phyloP scores from a whole-genome alignment of 352 stramenopile species.

The Phytophthora crassamura region DNA sequence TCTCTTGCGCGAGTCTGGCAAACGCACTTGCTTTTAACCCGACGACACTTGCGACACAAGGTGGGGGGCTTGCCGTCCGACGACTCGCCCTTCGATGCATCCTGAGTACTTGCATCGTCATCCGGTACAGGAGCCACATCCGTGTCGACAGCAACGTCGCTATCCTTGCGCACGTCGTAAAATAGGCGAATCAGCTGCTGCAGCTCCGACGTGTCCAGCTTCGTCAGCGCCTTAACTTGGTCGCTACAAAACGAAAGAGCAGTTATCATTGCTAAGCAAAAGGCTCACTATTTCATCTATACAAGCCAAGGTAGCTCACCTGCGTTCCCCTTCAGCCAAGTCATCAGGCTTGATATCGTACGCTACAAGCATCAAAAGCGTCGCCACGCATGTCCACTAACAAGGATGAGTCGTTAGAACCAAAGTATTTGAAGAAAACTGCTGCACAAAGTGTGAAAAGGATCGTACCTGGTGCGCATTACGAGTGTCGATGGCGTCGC shows the following conservation, averaged over 20 bases:
- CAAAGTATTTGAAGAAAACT: neutral
- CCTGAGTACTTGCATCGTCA: constrained; percentile 18
- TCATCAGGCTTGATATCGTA: constrained; percentile 55
- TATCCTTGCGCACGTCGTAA: constrained; percentile 65
- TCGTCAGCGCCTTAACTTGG: constrained; percentile 54
- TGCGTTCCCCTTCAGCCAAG: constrained; percentile 45
- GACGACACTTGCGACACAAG: constrained; percentile 81
- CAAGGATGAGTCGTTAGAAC: constrained; percentile 1
- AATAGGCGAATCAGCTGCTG: constrained; percentile 75
- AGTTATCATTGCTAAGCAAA: neutral
- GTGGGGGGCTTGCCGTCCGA: constrained; percentile 7
- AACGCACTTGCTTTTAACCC: constrained; percentile 63
- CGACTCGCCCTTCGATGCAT: constrained; percentile 19
- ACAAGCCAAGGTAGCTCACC: constrained; percentile 32
- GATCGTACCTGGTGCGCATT: constrained; percentile 63
- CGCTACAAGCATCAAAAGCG: constrained; percentile 71
- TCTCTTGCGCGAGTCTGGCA: constrained; percentile 42
- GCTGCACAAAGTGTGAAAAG: neutral
- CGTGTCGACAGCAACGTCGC: constrained; percentile 64
- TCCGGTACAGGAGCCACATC: constrained; percentile 44
- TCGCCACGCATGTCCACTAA: constrained; percentile 74
- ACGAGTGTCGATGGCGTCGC: constrained; percentile 69
- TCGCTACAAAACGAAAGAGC: constrained; percentile 27
- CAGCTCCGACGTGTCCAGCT: constrained; percentile 68
- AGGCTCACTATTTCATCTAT: neutral